Evolutionary conservation across 495 filamentous ascomycete genomes (phyloP).

Genomic region (Tuber brumale): DNA sequence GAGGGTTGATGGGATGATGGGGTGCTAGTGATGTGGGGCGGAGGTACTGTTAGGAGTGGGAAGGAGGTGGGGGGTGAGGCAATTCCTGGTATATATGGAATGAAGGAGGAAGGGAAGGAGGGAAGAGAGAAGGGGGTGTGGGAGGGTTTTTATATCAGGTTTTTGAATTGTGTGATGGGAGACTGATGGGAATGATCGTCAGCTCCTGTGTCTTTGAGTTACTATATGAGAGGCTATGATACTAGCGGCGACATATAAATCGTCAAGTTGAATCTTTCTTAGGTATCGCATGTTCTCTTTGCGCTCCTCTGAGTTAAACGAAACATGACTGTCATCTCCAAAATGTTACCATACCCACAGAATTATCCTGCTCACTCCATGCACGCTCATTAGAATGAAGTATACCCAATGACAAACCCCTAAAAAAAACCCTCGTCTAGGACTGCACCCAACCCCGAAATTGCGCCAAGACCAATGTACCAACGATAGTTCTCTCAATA

Average conservation of each 20-base stretch:
- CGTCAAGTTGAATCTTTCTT: no score
- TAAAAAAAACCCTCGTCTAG: background rate
- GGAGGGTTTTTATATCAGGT: background rate
- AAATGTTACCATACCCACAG: background rate
- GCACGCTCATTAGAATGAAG: background rate
- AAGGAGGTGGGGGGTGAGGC: no score
- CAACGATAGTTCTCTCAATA: no score
- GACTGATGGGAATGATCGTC: background rate
- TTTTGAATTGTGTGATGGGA: background rate
- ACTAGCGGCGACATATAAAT: no score
- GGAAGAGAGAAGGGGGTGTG: background rate
- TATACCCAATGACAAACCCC: background rate
- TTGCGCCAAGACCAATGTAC: no score
- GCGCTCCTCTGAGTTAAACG: background rate
- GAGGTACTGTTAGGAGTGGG: no score
- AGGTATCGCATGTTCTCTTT: background rate
- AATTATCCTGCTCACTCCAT: background rate
- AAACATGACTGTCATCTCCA: background rate
- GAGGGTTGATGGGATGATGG: conserved; percentile 33
- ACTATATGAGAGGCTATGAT: background rate
- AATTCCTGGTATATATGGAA: no score
- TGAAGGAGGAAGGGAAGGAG: background rate
- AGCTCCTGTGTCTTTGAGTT: no score
- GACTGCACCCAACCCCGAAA: background rate
- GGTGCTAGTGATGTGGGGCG: no score